These are phyloP conservation scores for Eimeria maxima DNA, from an alignment of 169 alveolate species.

Conservation along the genomic window DNA sequence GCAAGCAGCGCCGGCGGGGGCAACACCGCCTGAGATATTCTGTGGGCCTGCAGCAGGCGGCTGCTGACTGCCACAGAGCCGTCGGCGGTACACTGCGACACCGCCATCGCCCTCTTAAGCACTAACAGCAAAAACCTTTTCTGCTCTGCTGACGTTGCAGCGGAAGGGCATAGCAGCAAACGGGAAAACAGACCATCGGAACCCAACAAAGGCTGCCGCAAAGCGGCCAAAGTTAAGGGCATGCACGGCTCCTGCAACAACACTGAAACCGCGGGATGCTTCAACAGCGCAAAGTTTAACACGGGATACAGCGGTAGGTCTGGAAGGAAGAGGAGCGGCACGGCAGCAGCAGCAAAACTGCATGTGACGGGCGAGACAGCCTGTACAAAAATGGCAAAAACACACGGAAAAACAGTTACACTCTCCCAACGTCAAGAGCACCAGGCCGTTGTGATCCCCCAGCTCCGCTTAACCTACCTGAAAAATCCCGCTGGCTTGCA, in stretches of 20 bases:
- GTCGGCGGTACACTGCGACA: constrained; percentile 35
- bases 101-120: constrained; percentile 71
- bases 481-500: background rate
- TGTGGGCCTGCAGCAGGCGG: constrained; percentile 69
- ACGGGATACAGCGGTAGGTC: constrained; percentile 66
- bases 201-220: constrained; percentile 66
- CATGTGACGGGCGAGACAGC: constrained; percentile 61
- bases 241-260: constrained; percentile 70
- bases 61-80: constrained; percentile 57
- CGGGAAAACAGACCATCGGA: constrained; percentile 61
- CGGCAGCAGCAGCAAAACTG: constrained; percentile 58
- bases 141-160: constrained; percentile 54
- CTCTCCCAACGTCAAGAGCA: background rate
- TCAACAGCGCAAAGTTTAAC: constrained; percentile 38
- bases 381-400: constrained; percentile 16
- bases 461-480: constrained; percentile 14
- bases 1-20: constrained; percentile 60
- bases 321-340: constrained; percentile 60
- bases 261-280: constrained; percentile 61
- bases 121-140: constrained; percentile 26
- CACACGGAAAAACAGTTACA: background rate
- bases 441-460: background rate
- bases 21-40: background rate
- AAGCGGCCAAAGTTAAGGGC: constrained; percentile 59
- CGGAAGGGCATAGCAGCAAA: constrained; percentile 48